Evolutionary conservation across 2,329 filamentous ascomycete genomes (phyloP).

Genomic region (Arthrobotrys conoides): DNA sequence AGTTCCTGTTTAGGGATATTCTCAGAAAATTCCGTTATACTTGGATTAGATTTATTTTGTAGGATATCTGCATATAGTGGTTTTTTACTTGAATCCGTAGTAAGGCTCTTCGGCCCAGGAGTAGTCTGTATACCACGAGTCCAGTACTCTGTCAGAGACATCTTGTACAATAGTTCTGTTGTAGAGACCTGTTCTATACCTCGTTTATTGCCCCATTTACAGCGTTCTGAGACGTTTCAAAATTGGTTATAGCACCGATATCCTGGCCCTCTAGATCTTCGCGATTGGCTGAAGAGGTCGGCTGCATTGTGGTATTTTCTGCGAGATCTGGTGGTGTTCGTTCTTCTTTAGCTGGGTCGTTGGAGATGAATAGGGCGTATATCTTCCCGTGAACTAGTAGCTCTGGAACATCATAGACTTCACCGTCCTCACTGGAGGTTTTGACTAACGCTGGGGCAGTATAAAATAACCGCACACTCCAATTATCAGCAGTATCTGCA

Average conservation of each 20-base stretch:
- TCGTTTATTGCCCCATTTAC: background rate
- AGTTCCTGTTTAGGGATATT: slow-evolving; percentile 53
- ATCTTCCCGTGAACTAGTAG: slow-evolving; percentile 45
- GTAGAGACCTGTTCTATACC: slow-evolving; percentile 15
- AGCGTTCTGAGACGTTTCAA: background rate
- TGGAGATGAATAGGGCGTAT: slow-evolving; percentile 33
- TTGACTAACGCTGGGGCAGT: slow-evolving; percentile 46
- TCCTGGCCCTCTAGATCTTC: slow-evolving; percentile 26
- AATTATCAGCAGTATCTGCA: slow-evolving; percentile 1
- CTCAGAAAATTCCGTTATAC: slow-evolving; percentile 60
- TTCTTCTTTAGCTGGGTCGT: slow-evolving; percentile 11
- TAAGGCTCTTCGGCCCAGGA: background rate
- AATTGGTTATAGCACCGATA: slow-evolving; percentile 24
- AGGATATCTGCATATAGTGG: slow-evolving; percentile 55
- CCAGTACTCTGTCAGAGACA: background rate
- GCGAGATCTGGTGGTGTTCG: background rate
- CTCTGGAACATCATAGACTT: slow-evolving; percentile 30
- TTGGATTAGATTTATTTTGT: slow-evolving; percentile 55
- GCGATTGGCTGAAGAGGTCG: slow-evolving; percentile 46
- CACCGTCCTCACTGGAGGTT: slow-evolving; percentile 44
- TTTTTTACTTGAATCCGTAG: slow-evolving; percentile 25
- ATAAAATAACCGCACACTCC: slow-evolving; percentile 33
- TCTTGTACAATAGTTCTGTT: background rate
- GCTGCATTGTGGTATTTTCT: slow-evolving; percentile 33
- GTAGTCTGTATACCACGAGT: background rate